A percentile compares a stretch with the other conserved stretches of the same genome.
Evolutionary conservation across 2,329 filamentous ascomycete species (phyloP).

Genomic region (Colletotrichum graminicola): DNA sequence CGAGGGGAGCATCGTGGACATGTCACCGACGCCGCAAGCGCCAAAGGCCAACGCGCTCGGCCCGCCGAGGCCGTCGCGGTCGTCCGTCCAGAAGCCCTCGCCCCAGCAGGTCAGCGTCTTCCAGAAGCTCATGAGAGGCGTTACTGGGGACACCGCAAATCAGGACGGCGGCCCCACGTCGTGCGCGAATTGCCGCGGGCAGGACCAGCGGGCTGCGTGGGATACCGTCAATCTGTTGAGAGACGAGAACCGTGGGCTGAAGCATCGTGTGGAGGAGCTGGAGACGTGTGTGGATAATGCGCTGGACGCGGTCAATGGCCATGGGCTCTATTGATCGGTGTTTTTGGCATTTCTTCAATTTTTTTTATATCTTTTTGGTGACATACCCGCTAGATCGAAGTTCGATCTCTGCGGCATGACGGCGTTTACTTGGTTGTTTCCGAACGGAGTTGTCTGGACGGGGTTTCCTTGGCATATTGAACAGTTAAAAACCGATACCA

Average conservation of each 20-base stretch:
- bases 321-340: constrained; percentile 56
- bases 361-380: not conserved
- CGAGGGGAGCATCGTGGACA: constrained; percentile 46
- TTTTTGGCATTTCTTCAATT: not conserved
- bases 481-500: constrained; percentile 35
- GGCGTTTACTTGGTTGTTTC: constrained; percentile 23
- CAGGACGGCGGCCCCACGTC: constrained; percentile 46
- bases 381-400: not conserved
- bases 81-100: constrained; percentile 45
- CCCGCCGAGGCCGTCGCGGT: constrained; percentile 5
- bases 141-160: constrained; percentile 52
- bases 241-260: constrained; percentile 72
- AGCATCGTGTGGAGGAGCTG: constrained; percentile 68
- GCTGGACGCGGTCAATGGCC: constrained; percentile 69
- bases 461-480: not conserved
- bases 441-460: constrained; percentile 15
- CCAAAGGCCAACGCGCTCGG: constrained; percentile 42
- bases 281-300: constrained; percentile 72
- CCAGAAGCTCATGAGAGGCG: constrained; percentile 58
- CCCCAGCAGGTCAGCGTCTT: constrained; percentile 49
- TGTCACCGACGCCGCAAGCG: constrained; percentile 38
- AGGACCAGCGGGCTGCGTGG: constrained; percentile 72
- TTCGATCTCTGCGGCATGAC: constrained; percentile 8
- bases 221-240: constrained; percentile 72
- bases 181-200: constrained; percentile 70